Conservation (phyloP, 2,329 filamentous ascomycete genomes). For the Trichothecium sympodiale region DNA sequence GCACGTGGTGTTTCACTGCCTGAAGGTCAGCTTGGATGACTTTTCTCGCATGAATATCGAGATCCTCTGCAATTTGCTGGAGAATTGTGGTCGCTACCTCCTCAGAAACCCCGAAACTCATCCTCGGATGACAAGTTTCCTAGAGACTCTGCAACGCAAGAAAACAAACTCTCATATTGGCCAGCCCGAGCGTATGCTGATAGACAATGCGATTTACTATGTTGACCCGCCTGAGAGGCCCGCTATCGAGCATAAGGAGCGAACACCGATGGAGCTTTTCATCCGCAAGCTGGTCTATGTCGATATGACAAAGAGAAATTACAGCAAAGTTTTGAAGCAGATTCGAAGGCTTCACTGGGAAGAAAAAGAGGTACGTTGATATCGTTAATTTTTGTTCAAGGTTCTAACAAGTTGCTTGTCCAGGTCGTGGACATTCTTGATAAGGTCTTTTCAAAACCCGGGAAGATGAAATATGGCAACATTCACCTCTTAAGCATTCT, state of each 20-base stretch:
- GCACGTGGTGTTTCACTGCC: conserved; percentile 96
- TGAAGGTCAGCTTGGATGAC: conserved; percentile 94
- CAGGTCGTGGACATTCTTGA: conserved; percentile 65
- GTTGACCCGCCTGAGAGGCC: conserved; percentile 90
- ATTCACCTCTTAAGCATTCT: conserved; percentile 89
- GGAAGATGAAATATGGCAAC: conserved; percentile 95
- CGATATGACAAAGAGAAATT: conserved; percentile 88
- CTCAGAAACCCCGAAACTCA: conserved; percentile 87
- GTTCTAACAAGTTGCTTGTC: conserved; percentile 5
- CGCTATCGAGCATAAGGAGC: conserved; percentile 92
- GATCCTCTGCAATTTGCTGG: conserved; percentile 89
- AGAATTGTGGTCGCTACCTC: conserved; percentile 92
- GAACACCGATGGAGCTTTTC: conserved; percentile 85
- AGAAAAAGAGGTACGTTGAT: conserved; percentile 57
- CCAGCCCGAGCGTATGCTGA: conserved; percentile 93
- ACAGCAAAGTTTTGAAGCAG: conserved; percentile 88
- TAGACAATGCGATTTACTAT: conserved; percentile 96
- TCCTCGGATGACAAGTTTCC: conserved; percentile 83
- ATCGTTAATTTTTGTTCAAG: neutral
- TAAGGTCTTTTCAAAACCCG: conserved; percentile 91
- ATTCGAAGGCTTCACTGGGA: conserved; percentile 97
- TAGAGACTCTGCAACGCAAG: conserved; percentile 91
- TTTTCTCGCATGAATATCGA: conserved; percentile 99
- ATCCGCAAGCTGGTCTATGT: conserved; percentile 86
- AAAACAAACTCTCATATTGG: conserved; percentile 92